phyloP scores from a whole-genome alignment of 805 yeast species.

The Myxozyma melibiosi region DNA sequence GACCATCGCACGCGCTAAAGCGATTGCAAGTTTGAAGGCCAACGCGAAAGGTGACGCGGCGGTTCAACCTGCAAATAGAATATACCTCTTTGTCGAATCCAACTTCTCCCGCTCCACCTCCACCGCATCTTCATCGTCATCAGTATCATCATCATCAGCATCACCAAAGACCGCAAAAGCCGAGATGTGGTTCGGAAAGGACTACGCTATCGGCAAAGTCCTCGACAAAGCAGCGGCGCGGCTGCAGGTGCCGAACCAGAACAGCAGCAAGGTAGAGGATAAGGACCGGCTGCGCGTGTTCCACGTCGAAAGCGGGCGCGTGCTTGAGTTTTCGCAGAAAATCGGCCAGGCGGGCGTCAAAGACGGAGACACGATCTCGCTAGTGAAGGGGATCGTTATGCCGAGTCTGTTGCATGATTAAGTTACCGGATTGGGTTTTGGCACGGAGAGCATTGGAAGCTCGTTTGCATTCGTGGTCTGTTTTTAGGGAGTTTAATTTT shows the following conservation, averaged over 20 bases:
- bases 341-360: conserved; percentile 46
- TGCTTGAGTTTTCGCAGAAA: conserved; percentile 46
- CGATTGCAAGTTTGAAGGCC: conserved; percentile 48
- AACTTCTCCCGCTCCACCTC: background rate
- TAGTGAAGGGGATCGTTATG: conserved; percentile 52
- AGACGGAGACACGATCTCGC: conserved; percentile 55
- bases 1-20: conserved; percentile 40
- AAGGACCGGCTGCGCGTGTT: conserved; percentile 51
- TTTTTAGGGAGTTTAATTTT: too few relatives aligned
- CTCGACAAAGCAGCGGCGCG: conserved; percentile 56
- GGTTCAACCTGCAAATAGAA: conserved; percentile 49
- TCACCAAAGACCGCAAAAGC: background rate
- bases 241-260: conserved; percentile 52
- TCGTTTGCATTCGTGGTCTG: too few relatives aligned
- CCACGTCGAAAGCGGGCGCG: conserved; percentile 43
- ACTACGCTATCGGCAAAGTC: conserved; percentile 63
- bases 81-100: conserved; percentile 51
- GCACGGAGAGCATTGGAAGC: too few relatives aligned
- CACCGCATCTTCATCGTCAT: background rate
- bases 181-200: conserved; percentile 53
- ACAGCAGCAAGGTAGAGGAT: conserved; percentile 49
- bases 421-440: background rate
- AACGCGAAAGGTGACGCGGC: conserved; percentile 57
- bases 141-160: too few relatives aligned
- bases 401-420: conserved; percentile 25